Evolutionary conservation across 2,329 filamentous ascomycete genomes (phyloP).

Genomic region (Exophiala sideris): DNA sequence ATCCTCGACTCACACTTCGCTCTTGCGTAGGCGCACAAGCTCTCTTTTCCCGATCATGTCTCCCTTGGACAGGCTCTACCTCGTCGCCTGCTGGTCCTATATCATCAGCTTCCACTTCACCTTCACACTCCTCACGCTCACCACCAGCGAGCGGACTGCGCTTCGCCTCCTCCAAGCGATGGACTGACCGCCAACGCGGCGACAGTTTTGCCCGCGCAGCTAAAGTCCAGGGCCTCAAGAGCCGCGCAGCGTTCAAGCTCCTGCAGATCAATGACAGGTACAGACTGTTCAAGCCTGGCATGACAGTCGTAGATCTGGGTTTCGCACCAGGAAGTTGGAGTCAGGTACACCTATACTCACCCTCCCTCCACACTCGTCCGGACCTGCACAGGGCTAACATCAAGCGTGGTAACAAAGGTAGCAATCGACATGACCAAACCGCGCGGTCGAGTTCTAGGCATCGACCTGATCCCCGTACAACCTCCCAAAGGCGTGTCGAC

Average conservation of each 20-base stretch:
- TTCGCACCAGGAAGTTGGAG: conserved; percentile 75
- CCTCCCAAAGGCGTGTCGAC: conserved; percentile 89
- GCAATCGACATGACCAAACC: conserved; percentile 75
- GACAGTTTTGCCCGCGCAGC: conserved; percentile 74
- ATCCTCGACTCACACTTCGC: conserved; percentile 8
- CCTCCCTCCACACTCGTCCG: neutral
- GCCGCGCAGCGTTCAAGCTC: conserved; percentile 89
- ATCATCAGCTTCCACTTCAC: conserved; percentile 27
- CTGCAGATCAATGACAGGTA: conserved; percentile 84
- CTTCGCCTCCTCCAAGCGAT: conserved; percentile 39
- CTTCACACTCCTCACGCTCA: conserved; percentile 16
- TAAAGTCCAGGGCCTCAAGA: conserved; percentile 76
- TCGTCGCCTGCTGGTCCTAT: conserved; percentile 28
- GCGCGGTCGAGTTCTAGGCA: conserved; percentile 76
- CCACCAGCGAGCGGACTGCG: conserved; percentile 4
- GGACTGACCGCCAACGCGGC: conserved; percentile 73
- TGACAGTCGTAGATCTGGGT: conserved; percentile 88
- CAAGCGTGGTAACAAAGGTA: conserved; percentile 53
- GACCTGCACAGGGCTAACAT: neutral
- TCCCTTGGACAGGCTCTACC: conserved; percentile 25
- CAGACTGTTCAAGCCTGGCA: conserved; percentile 70
- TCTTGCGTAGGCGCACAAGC: neutral
- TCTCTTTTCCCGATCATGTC: conserved; percentile 14
- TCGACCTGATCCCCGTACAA: conserved; percentile 89
- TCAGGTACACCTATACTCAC: conserved; percentile 46